Evolutionary conservation across 805 yeast genomes (phyloP).

Genomic region (Candida krabiensis): DNA sequence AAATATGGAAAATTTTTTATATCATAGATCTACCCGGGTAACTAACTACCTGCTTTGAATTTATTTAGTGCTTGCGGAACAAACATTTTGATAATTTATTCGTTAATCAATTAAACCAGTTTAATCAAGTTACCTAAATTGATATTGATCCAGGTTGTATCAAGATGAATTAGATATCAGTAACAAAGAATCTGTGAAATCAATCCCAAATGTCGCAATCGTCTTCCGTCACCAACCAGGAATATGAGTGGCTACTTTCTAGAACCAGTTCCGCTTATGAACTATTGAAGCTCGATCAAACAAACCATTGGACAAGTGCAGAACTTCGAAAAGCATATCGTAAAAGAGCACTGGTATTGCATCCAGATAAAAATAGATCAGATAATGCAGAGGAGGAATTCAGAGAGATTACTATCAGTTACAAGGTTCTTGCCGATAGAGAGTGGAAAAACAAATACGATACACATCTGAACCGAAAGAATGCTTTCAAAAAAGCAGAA

Average conservation of each 20-base stretch:
- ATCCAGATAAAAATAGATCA: conserved; percentile 37
- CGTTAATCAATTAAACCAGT: too few species aligned
- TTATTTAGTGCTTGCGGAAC: too few species aligned
- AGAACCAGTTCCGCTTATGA: conserved; percentile 18
- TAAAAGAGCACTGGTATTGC: conserved; percentile 29
- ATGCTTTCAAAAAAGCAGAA: conserved; percentile 1
- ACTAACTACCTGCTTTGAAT: too few species aligned
- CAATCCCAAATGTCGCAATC: conserved; percentile 2
- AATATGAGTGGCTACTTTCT: conserved; percentile 22
- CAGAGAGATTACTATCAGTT: conserved; percentile 29
- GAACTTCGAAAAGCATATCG: conserved; percentile 31
- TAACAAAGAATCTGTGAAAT: background rate
- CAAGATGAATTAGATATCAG: too few species aligned
- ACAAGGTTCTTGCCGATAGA: conserved; percentile 21
- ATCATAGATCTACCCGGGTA: background rate
- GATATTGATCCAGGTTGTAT: too few species aligned
- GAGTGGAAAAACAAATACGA: conserved; percentile 25
- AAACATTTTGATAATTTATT: too few species aligned
- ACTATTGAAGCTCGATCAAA: conserved; percentile 9
- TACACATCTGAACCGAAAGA: conserved; percentile 7
- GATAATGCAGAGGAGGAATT: conserved; percentile 28
- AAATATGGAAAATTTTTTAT: background rate
- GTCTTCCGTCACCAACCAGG: conserved; percentile 9
- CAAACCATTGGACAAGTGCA: background rate
- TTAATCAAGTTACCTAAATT: too few species aligned